Evolutionary conservation across 306 rosid species (phyloP).

Genomic region (Quercus engelmannii): DNA sequence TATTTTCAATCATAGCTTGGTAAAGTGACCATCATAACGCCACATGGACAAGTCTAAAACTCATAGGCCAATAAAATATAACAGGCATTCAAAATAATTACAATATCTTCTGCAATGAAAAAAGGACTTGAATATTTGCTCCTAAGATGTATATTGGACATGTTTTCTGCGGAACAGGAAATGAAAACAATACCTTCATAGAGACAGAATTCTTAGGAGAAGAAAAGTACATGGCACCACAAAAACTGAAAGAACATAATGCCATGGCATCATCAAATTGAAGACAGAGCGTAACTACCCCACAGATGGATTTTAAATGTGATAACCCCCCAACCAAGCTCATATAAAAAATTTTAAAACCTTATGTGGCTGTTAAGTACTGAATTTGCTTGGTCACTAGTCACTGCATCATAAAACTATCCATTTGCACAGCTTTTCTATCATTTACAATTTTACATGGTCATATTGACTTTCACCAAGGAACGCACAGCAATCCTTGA

Average conservation of each 20-base stretch:
- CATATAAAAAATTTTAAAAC: neutral
- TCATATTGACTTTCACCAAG: neutral
- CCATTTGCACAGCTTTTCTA: neutral
- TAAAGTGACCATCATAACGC: neutral
- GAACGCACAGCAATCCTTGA: neutral
- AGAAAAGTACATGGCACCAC: neutral
- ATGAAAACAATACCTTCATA: neutral
- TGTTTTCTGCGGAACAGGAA: neutral
- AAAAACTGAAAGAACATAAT: neutral
- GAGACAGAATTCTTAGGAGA: neutral
- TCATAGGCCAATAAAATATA: neutral
- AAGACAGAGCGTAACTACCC: neutral
- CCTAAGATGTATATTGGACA: neutral
- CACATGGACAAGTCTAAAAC: neutral
- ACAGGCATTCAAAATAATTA: neutral
- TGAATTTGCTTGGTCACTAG: neutral
- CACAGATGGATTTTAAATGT: neutral
- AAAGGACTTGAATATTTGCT: neutral
- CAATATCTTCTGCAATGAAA: neutral
- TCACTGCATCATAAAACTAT: neutral
- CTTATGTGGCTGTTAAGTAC: neutral
- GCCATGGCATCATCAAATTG: neutral
- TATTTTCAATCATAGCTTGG: neutral
- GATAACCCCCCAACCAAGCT: neutral
- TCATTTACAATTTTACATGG: too few relatives aligned